Evolutionary conservation across 176 grass and related monocot genomes (phyloP).

Genomic region (Carex littledalei): DNA sequence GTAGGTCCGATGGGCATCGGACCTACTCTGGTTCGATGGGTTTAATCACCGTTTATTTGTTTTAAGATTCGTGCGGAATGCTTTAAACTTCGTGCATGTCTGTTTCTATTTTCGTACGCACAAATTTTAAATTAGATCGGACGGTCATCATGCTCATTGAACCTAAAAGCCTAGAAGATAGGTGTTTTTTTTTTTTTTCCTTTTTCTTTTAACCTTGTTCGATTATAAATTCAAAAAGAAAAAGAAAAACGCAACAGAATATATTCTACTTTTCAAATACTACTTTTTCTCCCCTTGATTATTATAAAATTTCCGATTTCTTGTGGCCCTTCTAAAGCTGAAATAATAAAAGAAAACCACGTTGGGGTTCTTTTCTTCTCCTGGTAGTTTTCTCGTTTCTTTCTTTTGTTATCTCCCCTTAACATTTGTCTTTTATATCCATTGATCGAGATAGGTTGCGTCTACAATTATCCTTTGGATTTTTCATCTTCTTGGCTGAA

Average conservation of each 20-base stretch:
- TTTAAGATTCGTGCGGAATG: too few species aligned
- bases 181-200: not conserved
- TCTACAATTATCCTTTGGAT: not conserved
- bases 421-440: not conserved
- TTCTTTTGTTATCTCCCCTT: not conserved
- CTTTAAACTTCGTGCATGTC: too few species aligned
- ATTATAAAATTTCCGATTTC: conserved; percentile 1
- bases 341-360: not conserved
- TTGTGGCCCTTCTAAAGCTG: not conserved
- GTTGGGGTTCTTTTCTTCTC: not conserved
- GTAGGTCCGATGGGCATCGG: too few species aligned
- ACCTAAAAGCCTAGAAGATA: conserved; percentile 14
- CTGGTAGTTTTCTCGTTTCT: not conserved
- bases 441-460: conserved; percentile 1
- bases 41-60: too few species aligned
- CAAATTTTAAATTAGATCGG: too few species aligned
- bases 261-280: not conserved
- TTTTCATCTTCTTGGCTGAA: not conserved
- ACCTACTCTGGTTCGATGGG: too few species aligned
- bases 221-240: not conserved
- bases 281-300: not conserved
- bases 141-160: too few species aligned
- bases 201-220: not conserved
- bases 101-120: too few species aligned
- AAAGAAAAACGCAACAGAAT: not conserved